A percentile compares a stretch with the other conserved stretches of the same genome.
Conservation (phyloP, 257 asterid species). For the Rhazya stricta region DNA sequence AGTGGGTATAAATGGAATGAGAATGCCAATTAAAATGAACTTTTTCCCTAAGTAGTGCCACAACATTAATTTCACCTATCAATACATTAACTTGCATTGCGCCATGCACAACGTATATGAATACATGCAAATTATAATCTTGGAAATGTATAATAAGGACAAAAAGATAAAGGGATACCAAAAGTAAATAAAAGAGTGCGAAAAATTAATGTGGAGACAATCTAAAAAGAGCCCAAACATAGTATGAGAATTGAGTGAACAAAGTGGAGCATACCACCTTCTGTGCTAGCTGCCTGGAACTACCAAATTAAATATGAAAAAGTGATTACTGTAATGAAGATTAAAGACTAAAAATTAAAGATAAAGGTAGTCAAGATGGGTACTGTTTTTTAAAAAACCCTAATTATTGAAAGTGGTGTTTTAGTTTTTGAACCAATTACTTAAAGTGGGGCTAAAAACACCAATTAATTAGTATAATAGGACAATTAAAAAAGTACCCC, state of each 20-base stretch:
- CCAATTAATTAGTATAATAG: neutral
- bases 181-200: conserved; percentile 18
- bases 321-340: conserved; percentile 8
- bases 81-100: neutral
- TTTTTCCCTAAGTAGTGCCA: neutral
- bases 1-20: neutral
- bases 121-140: conserved; percentile 17
- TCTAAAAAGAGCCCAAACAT: conserved; percentile 14
- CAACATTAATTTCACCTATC: neutral
- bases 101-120: conserved; percentile 14
- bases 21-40: neutral
- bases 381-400: neutral
- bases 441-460: neutral
- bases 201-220: conserved; percentile 16
- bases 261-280: conserved; percentile 66
- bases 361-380: conserved; percentile 26
- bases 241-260: conserved; percentile 31
- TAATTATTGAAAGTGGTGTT: neutral
- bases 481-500: neutral
- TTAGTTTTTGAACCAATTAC: neutral
- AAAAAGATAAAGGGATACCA: conserved; percentile 32
- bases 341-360: conserved; percentile 22
- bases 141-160: conserved; percentile 22
- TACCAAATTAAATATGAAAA: conserved; percentile 22
- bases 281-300: conserved; percentile 38